Evolutionary conservation across 2,329 filamentous ascomycete species (phyloP), one percentile per base, ranked within the genome.

Genomic region (Myriosclerotinia duriaeana): DNA sequence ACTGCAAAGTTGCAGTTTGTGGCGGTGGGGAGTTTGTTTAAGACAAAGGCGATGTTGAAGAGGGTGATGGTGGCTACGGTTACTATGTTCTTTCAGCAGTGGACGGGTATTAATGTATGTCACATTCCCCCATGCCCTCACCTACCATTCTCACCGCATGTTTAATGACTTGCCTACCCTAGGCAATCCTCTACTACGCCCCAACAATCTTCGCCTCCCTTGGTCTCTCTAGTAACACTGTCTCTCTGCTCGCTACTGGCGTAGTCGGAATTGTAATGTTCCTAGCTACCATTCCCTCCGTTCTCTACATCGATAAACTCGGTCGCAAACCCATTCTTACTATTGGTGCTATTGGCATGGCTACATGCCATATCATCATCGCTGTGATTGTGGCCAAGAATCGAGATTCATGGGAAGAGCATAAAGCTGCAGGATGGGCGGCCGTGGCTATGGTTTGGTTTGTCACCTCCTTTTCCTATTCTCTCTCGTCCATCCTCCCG

Each of bases 211-310:
- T 85, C 73, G 70, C 75, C 2, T 76, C 78, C 17, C 72, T 84
- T 0, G 81, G 82, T 5, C 74, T 84, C 20, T 77, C 76, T 0
- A 74, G 74, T 1, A 83, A 80, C 67, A 80, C 82, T 0, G 78
- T 77, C 0, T 86, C 84, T 0, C 81, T 91, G 0, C 79, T 91
- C 1, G 89, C 89, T 0, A 91, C 89, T 0, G 89, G 89, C 3
- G 88, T 91, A 0, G 88, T 90, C 5, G 89, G 89, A 3, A 87
- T 91, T 52, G 84, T 86, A 69, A 89, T 90, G 85, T 89, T 90
- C 71, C 70, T 90, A 68, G 83, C 84, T 30, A 91, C 88, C 0
- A 84, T 90, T 40, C 87, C 88, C 0, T 84, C 87, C 0, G 87
- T 90, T 1, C 78, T 89, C 5, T 90, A 84, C 75, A 85, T 90